Evolutionary conservation across 2,329 filamentous ascomycete genomes (phyloP).

Genomic region (Beauveria caledonica): DNA sequence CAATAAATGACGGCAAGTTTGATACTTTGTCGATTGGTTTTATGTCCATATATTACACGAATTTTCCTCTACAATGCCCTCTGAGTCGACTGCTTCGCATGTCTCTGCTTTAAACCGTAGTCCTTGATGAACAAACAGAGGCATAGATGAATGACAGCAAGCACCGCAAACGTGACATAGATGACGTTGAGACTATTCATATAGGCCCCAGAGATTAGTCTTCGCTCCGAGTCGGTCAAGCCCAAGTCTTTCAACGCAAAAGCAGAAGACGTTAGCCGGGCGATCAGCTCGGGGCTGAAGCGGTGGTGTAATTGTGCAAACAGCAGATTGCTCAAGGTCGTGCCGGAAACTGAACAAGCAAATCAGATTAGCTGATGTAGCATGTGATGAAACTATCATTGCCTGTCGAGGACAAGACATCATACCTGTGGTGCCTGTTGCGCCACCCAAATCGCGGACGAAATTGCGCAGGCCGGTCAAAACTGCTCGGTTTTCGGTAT

Average conservation of each 20-base stretch:
- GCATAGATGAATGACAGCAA: background rate
- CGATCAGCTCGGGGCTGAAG: background rate
- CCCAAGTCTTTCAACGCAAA: conserved; percentile 5
- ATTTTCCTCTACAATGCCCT: background rate
- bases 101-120: background rate
- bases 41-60: background rate
- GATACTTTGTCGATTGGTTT: background rate
- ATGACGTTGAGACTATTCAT: background rate
- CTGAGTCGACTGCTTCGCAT: background rate
- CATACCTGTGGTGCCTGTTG: conserved; percentile 1
- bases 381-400: no score
- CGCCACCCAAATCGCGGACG: conserved; percentile 1
- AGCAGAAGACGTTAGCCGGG: background rate
- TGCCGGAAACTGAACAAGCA: background rate
- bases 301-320: background rate
- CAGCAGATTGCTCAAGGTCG: background rate
- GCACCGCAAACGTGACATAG: background rate
- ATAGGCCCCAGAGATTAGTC: background rate
- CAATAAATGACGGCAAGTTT: background rate
- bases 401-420: no score
- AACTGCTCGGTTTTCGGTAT: background rate
- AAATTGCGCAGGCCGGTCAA: background rate
- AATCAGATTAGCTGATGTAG: background rate
- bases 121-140: background rate
- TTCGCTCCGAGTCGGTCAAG: background rate